Conservation (phyloP, 768 basidiomycete genomes). For the Tricholoma sp. region DNA sequence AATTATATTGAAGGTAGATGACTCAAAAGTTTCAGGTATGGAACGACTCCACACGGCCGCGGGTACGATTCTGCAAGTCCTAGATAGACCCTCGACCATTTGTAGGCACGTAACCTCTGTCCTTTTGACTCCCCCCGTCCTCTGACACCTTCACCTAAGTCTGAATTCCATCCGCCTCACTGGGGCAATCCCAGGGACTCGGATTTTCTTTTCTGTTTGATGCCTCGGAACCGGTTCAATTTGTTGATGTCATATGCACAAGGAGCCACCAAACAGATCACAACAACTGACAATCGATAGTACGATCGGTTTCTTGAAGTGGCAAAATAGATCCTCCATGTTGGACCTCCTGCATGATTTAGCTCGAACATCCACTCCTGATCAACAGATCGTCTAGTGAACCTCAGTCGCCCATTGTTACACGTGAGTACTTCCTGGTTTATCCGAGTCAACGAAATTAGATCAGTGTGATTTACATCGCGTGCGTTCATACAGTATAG, state of each 20-base stretch:
- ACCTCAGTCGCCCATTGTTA: background rate
- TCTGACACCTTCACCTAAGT: no score
- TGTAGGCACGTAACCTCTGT: no score
- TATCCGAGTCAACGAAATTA: background rate
- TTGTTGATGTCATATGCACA: background rate
- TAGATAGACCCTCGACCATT: no score
- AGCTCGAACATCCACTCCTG: conserved; percentile 4
- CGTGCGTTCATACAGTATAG: background rate
- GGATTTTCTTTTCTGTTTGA: no score
- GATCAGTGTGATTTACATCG: background rate
- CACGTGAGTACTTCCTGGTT: conserved; percentile 1
- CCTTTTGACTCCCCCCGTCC: no score
- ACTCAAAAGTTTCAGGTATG: no score
- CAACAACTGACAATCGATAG: background rate
- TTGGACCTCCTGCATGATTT: conserved; percentile 8
- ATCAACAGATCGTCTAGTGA: conserved; percentile 9
- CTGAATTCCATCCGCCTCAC: no score
- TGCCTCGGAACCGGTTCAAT: background rate
- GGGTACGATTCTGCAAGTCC: no score
- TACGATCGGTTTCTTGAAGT: conserved; percentile 14
- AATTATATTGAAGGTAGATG: no score
- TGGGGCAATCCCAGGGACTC: no score
- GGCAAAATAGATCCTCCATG: conserved; percentile 14
- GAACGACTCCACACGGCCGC: no score
- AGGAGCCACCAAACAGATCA: background rate